Evolutionary conservation across 495 filamentous ascomycete species (phyloP), one percentile per base, ranked within the genome.

Genomic region (Collariella sp.): DNA sequence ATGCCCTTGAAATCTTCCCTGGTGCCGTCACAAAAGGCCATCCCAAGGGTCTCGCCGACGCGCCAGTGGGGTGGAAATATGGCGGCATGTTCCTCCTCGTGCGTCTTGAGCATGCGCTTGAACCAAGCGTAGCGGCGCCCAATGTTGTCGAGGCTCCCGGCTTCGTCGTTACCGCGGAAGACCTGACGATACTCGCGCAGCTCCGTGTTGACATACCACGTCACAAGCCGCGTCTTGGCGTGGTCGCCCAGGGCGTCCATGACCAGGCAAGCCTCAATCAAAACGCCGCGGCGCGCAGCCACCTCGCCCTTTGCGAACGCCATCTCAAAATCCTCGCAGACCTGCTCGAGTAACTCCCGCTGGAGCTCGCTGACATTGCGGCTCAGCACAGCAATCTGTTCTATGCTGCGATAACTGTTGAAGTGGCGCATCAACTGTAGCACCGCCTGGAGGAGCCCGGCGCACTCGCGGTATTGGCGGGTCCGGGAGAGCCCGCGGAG

Each of bases 341-440:
- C 83, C 67, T 98, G 94, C 72, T 98, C 93, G 54, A 96, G 74
- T 29, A 98, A 74, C 69, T 97, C 93, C 38, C 91, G 77, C 70
- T 97, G 95, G 50, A 98, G 78, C 58, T 98, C 93, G 20, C 89
- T 87, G 34, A 98, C 93, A 63, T 95, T 95, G 40, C 88, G 82
- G 62, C 88, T 91, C 33, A 98, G 80, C 3, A 89, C 87, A 16
- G 93, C 93, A 59, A 99, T 97, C 75, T 99, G 93, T 66, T 96
- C 91, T 39, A 99, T 96, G 52, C 88, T 94, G 52, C 94, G 80
- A 67, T 97, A 97, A 64, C 88, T 93, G 69, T 96, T 95, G 80
- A 99, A 99, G 72, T 99, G 89, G 52, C 87, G 86, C 89, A 96
- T 96, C 29, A 99, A 83, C 79, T 99, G 93, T 55, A 97, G 82